Evolutionary conservation across 2,329 filamentous ascomycete genomes (phyloP).

Genomic region (Neocatenulostroma microsporum): DNA sequence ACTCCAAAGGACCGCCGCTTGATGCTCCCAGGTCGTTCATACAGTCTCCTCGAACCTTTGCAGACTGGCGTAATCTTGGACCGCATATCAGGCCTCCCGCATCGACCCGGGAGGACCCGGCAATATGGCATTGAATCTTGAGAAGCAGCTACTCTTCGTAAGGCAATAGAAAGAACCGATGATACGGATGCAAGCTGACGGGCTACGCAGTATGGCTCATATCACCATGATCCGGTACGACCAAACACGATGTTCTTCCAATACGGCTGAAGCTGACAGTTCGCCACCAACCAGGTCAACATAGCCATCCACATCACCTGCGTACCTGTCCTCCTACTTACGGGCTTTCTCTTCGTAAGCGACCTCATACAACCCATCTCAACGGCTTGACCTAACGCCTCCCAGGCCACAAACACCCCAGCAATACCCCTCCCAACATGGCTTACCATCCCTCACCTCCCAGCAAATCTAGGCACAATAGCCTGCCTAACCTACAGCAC

Average conservation of each 20-base stretch:
- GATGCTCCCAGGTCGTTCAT: no score
- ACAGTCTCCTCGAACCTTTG: no score
- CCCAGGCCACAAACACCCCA: conserved; percentile 50
- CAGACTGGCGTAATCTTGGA: no score
- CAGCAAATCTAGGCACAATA: conserved; percentile 53
- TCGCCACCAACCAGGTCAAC: conserved; percentile 51
- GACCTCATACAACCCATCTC: background rate
- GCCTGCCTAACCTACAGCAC: conserved; percentile 57
- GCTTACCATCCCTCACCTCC: conserved; percentile 50
- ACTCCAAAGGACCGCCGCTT: no score
- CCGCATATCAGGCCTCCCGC: no score
- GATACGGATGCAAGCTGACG: conserved; percentile 9
- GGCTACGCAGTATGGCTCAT: conserved; percentile 65
- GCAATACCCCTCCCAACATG: conserved; percentile 48
- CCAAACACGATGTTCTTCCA: no score
- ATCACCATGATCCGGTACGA: conserved; percentile 67
- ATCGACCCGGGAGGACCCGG: conserved; percentile 1
- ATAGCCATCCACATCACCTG: conserved; percentile 71
- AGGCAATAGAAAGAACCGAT: conserved; percentile 28
- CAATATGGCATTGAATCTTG: conserved; percentile 59
- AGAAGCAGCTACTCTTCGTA: conserved; percentile 77
- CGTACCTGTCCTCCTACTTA: conserved; percentile 67
- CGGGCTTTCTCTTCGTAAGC: conserved; percentile 63
- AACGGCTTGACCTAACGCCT: conserved; percentile 1
- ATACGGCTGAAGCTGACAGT: conserved; percentile 13